Conservation (phyloP, 1,139 yeast genomes). For the Pneumocystis murina region DNA sequence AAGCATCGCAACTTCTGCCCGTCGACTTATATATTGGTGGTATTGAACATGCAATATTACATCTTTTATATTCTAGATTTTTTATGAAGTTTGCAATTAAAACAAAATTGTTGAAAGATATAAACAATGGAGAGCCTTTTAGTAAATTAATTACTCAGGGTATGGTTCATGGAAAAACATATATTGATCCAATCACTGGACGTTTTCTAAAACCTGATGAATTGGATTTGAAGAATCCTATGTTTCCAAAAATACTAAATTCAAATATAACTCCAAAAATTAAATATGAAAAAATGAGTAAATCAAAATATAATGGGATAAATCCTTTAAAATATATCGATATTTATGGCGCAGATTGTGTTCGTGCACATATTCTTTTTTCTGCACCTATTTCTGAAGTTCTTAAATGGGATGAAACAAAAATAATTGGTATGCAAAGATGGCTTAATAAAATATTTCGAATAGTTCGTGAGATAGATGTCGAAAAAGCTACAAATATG, state of each 20-base stretch:
- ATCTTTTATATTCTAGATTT: constrained; percentile 70
- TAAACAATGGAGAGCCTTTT: constrained; percentile 59
- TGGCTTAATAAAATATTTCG: constrained; percentile 57
- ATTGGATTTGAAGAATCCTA: constrained; percentile 26
- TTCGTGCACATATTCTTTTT: constrained; percentile 84
- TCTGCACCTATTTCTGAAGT: constrained; percentile 80
- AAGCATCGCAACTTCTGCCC: constrained; percentile 51
- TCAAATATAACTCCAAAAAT: constrained; percentile 41
- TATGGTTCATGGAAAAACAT: constrained; percentile 92
- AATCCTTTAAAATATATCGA: constrained; percentile 67
- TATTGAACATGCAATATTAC: constrained; percentile 89
- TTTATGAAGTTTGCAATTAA: constrained; percentile 61
- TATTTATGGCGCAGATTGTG: constrained; percentile 86
- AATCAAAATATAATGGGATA: constrained; percentile 85
- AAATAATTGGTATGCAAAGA: constrained; percentile 72
- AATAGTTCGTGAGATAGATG: constrained; percentile 13
- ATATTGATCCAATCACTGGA: constrained; percentile 53
- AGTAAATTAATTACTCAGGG: constrained; percentile 77
- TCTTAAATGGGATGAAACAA: constrained; percentile 77
- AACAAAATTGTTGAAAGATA: constrained; percentile 32
- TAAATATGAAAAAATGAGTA: constrained; percentile 84
- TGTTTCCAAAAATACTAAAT: constrained; percentile 31
- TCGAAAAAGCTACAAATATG: constrained; percentile 1
- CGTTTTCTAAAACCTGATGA: constrained; percentile 68
- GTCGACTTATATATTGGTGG: constrained; percentile 90